Base-by-base conservation (phyloP, 345 rosid species). In the Psidium guajava region DNA sequence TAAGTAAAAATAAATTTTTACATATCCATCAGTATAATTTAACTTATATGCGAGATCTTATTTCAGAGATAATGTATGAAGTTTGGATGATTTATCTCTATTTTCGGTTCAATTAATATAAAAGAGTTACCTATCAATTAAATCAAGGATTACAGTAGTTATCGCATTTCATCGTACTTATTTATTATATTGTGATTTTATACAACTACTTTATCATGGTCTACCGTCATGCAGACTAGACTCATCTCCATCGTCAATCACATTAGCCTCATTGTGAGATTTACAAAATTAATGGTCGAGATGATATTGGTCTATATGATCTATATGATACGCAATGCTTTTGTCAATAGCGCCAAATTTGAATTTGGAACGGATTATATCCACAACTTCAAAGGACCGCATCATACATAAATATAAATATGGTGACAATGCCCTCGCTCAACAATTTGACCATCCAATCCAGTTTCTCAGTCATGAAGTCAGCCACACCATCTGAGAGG, bases 191-290 rank as follows among this genome's bases (percentile, higher is more conserved):
- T 64, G 77, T 10, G 5, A 8, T 59, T 5, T 36, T 64, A 16
- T 64, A 64, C 12, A 7, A 64, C 75, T 64, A 64, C 22, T 64
- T 32, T 64, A 28, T 14, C 20, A 8, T 0, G 1, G 18, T 18
- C 5, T 27, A 28, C 14, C 0, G 22, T 9, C 77, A 14, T 15
- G 12, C 4, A 64, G 2, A 32, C 24, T 13, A 16, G 32, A 64
- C 24, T 40, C 22, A 16, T 32, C 44, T 64, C 24, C 44, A 32
- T 2, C 1, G 12, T 64, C 1, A 3, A 64, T 64, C 5, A 36
- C 11, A 64, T 64, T 5, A 58, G 22, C 11, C 44, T 5, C 6
- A 32, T 0, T 1, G 0, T 64, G 0, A 0, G 36, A 20, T 20
- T 24, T 11, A 16, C 47, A 32, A 32, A 18, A 32, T 32, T 2